Percentiles rank a stretch among this genome's conserved stretches.
These are phyloP conservation scores for Polytolypa hystricis DNA, from an alignment of 2,329 filamentous ascomycete genomes.

Conservation along the genomic window DNA sequence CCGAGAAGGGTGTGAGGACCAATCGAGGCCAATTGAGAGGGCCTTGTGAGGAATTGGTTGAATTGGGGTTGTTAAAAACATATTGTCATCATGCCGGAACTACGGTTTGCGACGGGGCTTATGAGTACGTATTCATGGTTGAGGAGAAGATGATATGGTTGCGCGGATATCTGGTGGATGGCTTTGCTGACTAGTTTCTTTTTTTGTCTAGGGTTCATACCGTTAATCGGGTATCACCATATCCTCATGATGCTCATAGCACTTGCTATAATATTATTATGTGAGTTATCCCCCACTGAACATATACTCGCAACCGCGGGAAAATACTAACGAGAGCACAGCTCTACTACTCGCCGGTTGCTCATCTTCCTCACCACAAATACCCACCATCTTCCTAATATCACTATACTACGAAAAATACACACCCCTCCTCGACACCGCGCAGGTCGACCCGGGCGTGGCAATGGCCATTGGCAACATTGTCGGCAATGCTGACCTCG, in stretches of 20 bases:
- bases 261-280: slow-evolving; percentile 84
- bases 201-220: slow-evolving; percentile 40
- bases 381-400: slow-evolving; percentile 92
- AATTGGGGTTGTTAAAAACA: not conserved
- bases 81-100: slow-evolving; percentile 13
- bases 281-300: slow-evolving; percentile 46
- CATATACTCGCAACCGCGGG: too few species aligned
- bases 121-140: slow-evolving; percentile 18
- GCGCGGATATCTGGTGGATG: not conserved
- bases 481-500: slow-evolving; percentile 69
- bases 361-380: slow-evolving; percentile 88
- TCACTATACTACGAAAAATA: slow-evolving; percentile 95
- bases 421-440: slow-evolving; percentile 65
- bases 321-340: slow-evolving; percentile 29
- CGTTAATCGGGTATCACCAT: slow-evolving; percentile 61
- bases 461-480: slow-evolving; percentile 81
- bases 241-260: slow-evolving; percentile 97
- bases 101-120: slow-evolving; percentile 20
- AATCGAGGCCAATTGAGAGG: too few species aligned
- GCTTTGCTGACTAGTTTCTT: not conserved
- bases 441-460: slow-evolving; percentile 84
- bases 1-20: too few species aligned
- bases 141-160: not conserved
- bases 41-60: too few species aligned
- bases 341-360: slow-evolving; percentile 89